Percentiles rank a stretch among this genome's conserved stretches.
Conservation (phyloP, 148 eudicot genomes). For the Rhododendron vialii region DNA sequence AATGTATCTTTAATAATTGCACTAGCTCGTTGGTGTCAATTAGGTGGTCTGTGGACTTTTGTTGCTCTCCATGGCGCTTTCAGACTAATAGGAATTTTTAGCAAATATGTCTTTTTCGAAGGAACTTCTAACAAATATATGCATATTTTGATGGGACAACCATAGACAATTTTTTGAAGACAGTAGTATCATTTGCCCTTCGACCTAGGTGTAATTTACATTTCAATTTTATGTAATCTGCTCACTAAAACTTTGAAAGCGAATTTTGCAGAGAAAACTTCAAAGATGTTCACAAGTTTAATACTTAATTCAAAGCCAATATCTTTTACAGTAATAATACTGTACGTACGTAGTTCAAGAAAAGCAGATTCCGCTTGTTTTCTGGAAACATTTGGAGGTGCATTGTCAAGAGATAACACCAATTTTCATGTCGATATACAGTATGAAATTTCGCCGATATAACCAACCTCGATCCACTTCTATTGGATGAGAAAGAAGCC, state of each 20-base stretch:
- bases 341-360: background rate
- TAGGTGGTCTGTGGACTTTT: no score
- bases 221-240: background rate
- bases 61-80: no score
- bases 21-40: background rate
- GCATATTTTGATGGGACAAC: background rate
- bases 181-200: background rate
- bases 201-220: no score
- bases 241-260: background rate
- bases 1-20: background rate
- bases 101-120: background rate
- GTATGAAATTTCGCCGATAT: background rate
- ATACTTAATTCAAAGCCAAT: background rate
- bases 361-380: background rate
- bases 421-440: no score
- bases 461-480: background rate
- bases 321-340: background rate
- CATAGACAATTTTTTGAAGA: background rate
- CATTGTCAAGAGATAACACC: background rate
- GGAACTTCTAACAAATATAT: background rate
- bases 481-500: no score
- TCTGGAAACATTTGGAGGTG: background rate
- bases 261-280: background rate
- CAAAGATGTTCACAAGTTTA: background rate
- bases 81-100: background rate